phyloP scores from a whole-genome alignment of 2,329 filamentous ascomycete genomes.

The Thielaviopsis ethacetica region DNA sequence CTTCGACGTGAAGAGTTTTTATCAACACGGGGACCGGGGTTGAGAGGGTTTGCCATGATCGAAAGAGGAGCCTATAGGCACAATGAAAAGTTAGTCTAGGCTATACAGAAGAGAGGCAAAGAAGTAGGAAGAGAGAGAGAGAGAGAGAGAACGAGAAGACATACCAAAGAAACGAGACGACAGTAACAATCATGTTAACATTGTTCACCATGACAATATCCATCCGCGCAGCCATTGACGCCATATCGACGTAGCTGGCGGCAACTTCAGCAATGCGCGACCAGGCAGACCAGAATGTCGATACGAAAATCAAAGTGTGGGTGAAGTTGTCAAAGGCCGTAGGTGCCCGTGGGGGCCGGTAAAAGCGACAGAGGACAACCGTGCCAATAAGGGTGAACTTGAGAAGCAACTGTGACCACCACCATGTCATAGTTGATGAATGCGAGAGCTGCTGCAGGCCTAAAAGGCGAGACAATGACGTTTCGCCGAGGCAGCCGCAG shows the following conservation, averaged over 20 bases:
- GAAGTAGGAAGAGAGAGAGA: background rate
- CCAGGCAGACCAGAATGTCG: conserved; percentile 13
- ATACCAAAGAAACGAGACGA: conserved; percentile 12
- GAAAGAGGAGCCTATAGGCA: conserved; percentile 54
- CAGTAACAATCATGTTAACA: conserved; percentile 12
- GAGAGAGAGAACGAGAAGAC: background rate
- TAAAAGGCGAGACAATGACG: background rate
- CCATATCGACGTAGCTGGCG: conserved; percentile 7
- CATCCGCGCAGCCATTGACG: conserved; percentile 2
- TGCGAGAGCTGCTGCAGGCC: background rate
- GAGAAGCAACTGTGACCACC: conserved; percentile 11
- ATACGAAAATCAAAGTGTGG: conserved; percentile 12
- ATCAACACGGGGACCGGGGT: conserved; percentile 87
- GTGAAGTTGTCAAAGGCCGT: conserved; percentile 13
- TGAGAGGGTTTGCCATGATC: conserved; percentile 75
- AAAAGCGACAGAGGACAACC: conserved; percentile 13
- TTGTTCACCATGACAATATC: conserved; percentile 11
- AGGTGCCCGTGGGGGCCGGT: conserved; percentile 13
- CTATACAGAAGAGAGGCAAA: background rate
- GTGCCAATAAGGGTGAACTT: conserved; percentile 13
- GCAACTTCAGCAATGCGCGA: conserved; percentile 10
- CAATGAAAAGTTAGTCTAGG: background rate
- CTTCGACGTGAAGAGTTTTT: conserved; percentile 80
- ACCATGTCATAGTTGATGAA: conserved; percentile 9
- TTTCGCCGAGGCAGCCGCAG: background rate